A percentile compares a stretch with the other conserved stretches of the same genome.
phyloP scores from a whole-genome alignment of 1,284 basidiomycete species.

The Leccinum ponderosum region DNA sequence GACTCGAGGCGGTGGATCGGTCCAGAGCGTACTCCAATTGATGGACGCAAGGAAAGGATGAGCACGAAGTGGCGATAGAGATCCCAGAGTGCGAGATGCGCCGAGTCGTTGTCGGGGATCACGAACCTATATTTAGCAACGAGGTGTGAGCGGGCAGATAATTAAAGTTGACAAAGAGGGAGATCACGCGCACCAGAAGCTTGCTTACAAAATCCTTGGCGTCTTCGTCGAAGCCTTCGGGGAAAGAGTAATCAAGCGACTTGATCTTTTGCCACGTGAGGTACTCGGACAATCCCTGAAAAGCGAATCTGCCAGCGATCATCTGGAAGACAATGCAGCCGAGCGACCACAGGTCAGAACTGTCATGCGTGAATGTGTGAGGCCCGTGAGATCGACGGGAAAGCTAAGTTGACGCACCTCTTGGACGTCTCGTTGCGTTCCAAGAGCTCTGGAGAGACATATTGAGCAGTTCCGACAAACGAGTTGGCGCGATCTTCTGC shows the following conservation, averaged over 20 bases:
- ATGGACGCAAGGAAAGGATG: slow-evolving; percentile 79
- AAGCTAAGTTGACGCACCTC: slow-evolving; percentile 43
- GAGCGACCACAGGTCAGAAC: slow-evolving; percentile 97
- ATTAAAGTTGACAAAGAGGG: not conserved
- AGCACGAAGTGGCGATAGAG: slow-evolving; percentile 59
- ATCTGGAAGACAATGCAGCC: slow-evolving; percentile 98
- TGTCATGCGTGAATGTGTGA: slow-evolving; percentile 29
- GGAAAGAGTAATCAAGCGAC: slow-evolving; percentile 70
- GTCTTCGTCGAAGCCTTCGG: slow-evolving; percentile 68
- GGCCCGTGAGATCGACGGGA: not conserved
- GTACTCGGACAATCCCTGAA: slow-evolving; percentile 85
- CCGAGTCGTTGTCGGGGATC: slow-evolving; percentile 75
- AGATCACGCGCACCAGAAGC: slow-evolving; percentile 54
- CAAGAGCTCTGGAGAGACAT: slow-evolving; percentile 92
- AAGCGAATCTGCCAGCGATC: slow-evolving; percentile 91
- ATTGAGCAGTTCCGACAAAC: slow-evolving; percentile 97
- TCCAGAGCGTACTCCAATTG: slow-evolving; percentile 79
- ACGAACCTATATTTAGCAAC: slow-evolving; percentile 47
- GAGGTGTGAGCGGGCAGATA: not conserved
- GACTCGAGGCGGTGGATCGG: slow-evolving; percentile 56
- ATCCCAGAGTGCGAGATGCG: slow-evolving; percentile 45
- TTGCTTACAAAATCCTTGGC: slow-evolving; percentile 68
- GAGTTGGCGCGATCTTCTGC: slow-evolving; percentile 64
- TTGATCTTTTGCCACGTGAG: slow-evolving; percentile 83
- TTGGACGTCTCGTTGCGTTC: slow-evolving; percentile 72